These are phyloP conservation scores for Bacterosira constricta DNA, from an alignment of 108 stramenopile species.

Conservation along the genomic window DNA sequence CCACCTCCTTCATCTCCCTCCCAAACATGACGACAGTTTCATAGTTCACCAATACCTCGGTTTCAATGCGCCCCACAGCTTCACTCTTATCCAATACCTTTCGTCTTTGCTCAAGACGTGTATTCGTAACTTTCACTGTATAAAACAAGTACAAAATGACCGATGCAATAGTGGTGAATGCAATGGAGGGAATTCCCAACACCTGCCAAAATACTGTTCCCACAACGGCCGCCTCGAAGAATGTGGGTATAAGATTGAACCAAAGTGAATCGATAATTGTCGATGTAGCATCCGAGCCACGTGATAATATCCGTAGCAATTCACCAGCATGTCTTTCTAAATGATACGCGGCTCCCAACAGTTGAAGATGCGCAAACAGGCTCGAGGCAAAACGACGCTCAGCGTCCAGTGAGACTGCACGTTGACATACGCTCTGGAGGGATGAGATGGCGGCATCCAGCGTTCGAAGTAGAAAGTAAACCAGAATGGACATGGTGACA, in stretches of 20 bases:
- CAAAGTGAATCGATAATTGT: slow-evolving; percentile 38
- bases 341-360: slow-evolving; percentile 40
- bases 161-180: slow-evolving; percentile 26
- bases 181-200: slow-evolving; percentile 40
- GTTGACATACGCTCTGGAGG: slow-evolving; percentile 30
- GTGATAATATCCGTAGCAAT: slow-evolving; percentile 34
- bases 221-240: slow-evolving; percentile 47
- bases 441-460: slow-evolving; percentile 22
- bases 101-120: slow-evolving; percentile 25
- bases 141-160: slow-evolving; percentile 31
- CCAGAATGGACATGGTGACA: slow-evolving; percentile 22
- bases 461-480: slow-evolving; percentile 28
- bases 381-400: slow-evolving; percentile 41
- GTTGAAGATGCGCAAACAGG: slow-evolving; percentile 44
- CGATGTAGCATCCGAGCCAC: slow-evolving; percentile 37
- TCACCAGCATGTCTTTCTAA: slow-evolving; percentile 49
- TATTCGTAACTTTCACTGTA: slow-evolving; percentile 41
- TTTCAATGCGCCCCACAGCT: slow-evolving; percentile 48
- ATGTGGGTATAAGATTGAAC: slow-evolving; percentile 44
- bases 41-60: slow-evolving; percentile 52
- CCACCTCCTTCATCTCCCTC: slow-evolving; percentile 40
- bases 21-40: slow-evolving; percentile 58
- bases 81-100: slow-evolving; percentile 42
- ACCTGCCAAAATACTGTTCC: slow-evolving; percentile 43
- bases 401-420: slow-evolving; percentile 42